Percentiles rank a stretch among this genome's conserved stretches.
Conservation (phyloP, 2,329 filamentous ascomycete species). For the Septoria petroselini region DNA sequence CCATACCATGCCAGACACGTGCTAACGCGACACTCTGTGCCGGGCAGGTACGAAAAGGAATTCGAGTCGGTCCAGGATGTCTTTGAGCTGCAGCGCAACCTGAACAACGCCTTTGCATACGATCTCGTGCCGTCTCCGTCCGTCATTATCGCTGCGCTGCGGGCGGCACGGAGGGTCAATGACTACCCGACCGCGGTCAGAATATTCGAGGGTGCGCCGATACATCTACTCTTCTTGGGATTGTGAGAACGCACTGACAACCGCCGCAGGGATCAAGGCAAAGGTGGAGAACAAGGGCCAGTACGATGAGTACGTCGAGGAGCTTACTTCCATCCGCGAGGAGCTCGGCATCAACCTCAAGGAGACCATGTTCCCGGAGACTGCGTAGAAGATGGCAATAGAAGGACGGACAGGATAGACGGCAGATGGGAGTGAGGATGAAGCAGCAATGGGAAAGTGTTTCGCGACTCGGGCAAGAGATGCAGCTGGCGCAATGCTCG, state of each 20-base stretch:
- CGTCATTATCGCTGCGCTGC: slow-evolving; percentile 86
- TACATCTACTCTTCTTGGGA: too few relatives aligned
- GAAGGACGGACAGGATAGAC: slow-evolving; percentile 15
- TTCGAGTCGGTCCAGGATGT: slow-evolving; percentile 97
- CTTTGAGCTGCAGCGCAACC: slow-evolving; percentile 95
- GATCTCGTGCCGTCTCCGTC: slow-evolving; percentile 94
- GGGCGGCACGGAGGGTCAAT: slow-evolving; percentile 92
- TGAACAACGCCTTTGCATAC: slow-evolving; percentile 99
- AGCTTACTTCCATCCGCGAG: slow-evolving; percentile 88
- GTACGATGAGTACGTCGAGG: slow-evolving; percentile 92
- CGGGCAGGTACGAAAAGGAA: slow-evolving; percentile 99
- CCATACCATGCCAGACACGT: slow-evolving; percentile 20
- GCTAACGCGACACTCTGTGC: too few relatives aligned
- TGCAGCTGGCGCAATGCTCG: slow-evolving; percentile 22
- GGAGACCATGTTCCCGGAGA: slow-evolving; percentile 81
- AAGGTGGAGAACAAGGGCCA: slow-evolving; percentile 99
- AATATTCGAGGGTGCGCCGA: slow-evolving; percentile 83
- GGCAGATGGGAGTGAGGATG: slow-evolving; percentile 10
- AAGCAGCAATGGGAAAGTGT: slow-evolving; percentile 4
- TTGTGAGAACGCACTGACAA: too few relatives aligned
- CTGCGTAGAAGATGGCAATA: slow-evolving; percentile 23
- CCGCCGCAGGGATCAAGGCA: slow-evolving; percentile 82
- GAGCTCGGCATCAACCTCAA: slow-evolving; percentile 89
- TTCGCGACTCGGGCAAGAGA: slow-evolving; percentile 10
- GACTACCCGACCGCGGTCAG: slow-evolving; percentile 98